Base-by-base conservation (phyloP, 352 stramenopile species). In the Phytophthora megakarya region DNA sequence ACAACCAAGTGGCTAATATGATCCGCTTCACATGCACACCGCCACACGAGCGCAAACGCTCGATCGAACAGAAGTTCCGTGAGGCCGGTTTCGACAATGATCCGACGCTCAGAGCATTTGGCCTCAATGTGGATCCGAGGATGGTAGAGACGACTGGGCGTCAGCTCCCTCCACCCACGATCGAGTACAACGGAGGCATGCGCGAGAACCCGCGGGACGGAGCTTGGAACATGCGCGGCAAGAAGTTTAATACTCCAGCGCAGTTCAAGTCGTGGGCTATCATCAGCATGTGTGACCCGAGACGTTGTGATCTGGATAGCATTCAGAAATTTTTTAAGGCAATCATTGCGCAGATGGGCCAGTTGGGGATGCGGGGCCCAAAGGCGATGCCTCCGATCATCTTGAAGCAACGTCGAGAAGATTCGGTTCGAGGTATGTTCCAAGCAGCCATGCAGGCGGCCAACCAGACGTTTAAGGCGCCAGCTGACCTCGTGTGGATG, bases 1-100 rank as follows among this genome's bases (percentile, higher is more conserved):
- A 95, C 54, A 86, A 75, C 21, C 84, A 96, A 26, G 88, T 91
- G 10, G 78, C 84, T 18, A 89, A 93, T 37, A 93, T 96, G 81
- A 96, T 95, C 37, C 46, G 58, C 1, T 86, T 90, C 44, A 88
- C 84, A 21, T 80, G 70, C 39, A 90, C 72, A n/a, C 63, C 63
- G 3, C 84, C 84, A 1, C 61, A 86, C 18, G 58, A 86, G 9
- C 81, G 84, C 33, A 89, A 89, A 61, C 66, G 57, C 10, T 52
- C 77, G 19, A 90, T 93, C 37, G 80, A 90, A 48, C 43, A 74
- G 44, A 84, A 85, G 43, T 75, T 93, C 47, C 68, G 54, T 2
- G 80, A 87, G 22, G 84, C 84, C 1, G 67, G 75, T 3, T 93
- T 93, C 28, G 67, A 62, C 32, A 67, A 63, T 9, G 84, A 93